Percentiles rank a stretch among this genome's conserved stretches.
phyloP scores from a whole-genome alignment of 305 asterid species.

The Fraxinus floribunda region DNA sequence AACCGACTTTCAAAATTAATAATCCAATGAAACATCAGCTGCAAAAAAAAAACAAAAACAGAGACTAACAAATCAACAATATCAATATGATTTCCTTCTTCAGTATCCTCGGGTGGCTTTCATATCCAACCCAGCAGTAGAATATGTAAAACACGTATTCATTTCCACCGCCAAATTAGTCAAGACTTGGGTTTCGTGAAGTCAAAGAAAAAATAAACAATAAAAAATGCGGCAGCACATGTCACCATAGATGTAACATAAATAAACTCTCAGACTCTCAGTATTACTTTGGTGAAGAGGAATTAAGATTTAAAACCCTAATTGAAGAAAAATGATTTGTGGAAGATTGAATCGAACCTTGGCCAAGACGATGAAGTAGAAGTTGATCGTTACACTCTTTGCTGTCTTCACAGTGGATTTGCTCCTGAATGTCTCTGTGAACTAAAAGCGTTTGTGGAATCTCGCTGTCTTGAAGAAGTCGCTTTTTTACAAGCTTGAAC shows the following conservation, averaged over 20 bases:
- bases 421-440: background rate
- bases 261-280: background rate
- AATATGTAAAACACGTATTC: background rate
- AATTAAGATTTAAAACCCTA: background rate
- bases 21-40: constrained; percentile 19
- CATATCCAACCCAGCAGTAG: background rate
- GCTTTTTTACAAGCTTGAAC: background rate
- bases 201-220: constrained; percentile 4
- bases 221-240: constrained; percentile 6
- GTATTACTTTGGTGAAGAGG: background rate
- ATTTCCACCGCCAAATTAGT: constrained; percentile 9
- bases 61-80: background rate
- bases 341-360: background rate
- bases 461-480: background rate
- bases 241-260: constrained; percentile 8
- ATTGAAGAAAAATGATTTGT: background rate
- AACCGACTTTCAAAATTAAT: constrained; percentile 12
- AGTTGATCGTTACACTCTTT: background rate
- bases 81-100: background rate
- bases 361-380: background rate
- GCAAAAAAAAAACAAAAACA: constrained; percentile 1
- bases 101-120: constrained; percentile 13
- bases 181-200: constrained; percentile 23
- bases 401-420: background rate
- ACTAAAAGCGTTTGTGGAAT: background rate